These are phyloP conservation scores for Cyberlindnera maclurae DNA, from an alignment of 805 yeast species.

Conservation along the genomic window DNA sequence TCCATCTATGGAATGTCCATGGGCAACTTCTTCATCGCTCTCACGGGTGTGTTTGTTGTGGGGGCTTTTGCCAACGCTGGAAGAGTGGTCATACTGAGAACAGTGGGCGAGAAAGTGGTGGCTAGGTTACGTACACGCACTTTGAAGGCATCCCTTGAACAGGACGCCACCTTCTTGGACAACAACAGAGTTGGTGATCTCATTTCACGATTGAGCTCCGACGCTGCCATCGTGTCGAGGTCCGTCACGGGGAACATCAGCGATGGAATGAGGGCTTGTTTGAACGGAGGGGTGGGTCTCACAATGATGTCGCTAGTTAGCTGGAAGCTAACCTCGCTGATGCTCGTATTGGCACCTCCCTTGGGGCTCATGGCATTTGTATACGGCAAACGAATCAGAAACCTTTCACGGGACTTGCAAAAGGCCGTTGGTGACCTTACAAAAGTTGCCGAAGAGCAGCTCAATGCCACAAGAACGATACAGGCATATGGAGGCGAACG, in stretches of 20 bases:
- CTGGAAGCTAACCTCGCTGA: constrained; percentile 72
- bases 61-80: constrained; percentile 82
- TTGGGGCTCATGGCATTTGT: constrained; percentile 69
- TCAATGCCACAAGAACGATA: constrained; percentile 77
- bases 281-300: constrained; percentile 80
- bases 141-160: constrained; percentile 68
- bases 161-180: constrained; percentile 87
- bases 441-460: constrained; percentile 86
- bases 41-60: constrained; percentile 54
- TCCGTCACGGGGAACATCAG: constrained; percentile 84
- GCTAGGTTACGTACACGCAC: constrained; percentile 76
- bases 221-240: constrained; percentile 80
- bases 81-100: constrained; percentile 64
- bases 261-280: constrained; percentile 82
- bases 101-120: constrained; percentile 82
- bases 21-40: constrained; percentile 52
- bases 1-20: constrained; percentile 49
- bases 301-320: constrained; percentile 89
- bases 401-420: constrained; percentile 69
- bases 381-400: constrained; percentile 75
- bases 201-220: constrained; percentile 81
- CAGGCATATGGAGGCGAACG: constrained; percentile 87
- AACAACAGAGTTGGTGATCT: constrained; percentile 87
- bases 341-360: constrained; percentile 79
- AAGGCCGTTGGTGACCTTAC: constrained; percentile 80